These are phyloP conservation scores for Avicennia marina DNA, from an alignment of 257 asterid species.

Conservation along the genomic window DNA sequence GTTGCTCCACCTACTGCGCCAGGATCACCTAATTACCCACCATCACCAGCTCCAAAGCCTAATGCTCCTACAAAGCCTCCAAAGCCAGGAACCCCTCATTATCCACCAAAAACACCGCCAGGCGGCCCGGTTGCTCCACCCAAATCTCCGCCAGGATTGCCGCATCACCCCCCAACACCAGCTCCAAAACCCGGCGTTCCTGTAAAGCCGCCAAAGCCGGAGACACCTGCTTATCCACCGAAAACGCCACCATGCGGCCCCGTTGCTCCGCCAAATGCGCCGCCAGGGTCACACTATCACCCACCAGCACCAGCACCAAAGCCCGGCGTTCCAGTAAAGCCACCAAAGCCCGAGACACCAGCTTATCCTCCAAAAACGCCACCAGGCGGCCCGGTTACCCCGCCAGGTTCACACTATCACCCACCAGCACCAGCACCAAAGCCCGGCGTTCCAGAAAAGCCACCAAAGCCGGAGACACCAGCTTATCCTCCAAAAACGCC, in stretches of 20 bases:
- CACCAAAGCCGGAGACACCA: background rate
- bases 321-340: no score
- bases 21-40: no score
- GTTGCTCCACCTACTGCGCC: background rate
- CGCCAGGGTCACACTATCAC: conserved; percentile 11
- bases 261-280: conserved; percentile 17
- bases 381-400: conserved; percentile 12
- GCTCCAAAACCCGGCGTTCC: conserved; percentile 13
- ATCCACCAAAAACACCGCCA: conserved; percentile 19
- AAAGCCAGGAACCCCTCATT: no score
- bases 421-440: no score
- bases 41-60: no score
- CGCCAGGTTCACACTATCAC: background rate
- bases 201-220: background rate
- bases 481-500: conserved; percentile 16
- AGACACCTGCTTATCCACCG: conserved; percentile 12
- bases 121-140: background rate
- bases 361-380: conserved; percentile 11
- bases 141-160: background rate
- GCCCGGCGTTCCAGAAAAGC: no score
- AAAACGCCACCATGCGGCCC: conserved; percentile 15
- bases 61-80: no score
- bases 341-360: conserved; percentile 4
- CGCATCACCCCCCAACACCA: conserved; percentile 8
- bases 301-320: conserved; percentile 21